A percentile compares a stretch with the other conserved stretches of the same genome.
Conservation (phyloP, 192 early-diverging fungal genomes). For the Backusella sp. region DNA sequence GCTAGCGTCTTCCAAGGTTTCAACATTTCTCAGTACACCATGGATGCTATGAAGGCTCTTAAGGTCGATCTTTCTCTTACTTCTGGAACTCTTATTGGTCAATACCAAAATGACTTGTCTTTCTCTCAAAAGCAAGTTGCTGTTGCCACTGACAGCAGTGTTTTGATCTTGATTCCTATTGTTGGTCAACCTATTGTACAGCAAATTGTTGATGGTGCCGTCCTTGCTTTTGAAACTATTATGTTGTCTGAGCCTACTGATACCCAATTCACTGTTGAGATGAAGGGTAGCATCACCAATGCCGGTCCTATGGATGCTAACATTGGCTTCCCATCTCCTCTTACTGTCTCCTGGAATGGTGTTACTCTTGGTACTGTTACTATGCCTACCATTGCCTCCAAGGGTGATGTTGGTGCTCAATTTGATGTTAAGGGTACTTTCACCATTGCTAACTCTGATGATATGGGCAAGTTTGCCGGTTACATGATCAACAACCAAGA, state of each 20-base stretch:
- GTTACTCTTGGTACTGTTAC: conserved; percentile 43
- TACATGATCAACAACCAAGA: conserved; percentile 48
- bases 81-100: conserved; percentile 48
- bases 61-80: conserved; percentile 48
- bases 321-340: conserved; percentile 43
- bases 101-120: conserved; percentile 43
- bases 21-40: conserved; percentile 44
- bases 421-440: conserved; percentile 43
- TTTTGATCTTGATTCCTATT: conserved; percentile 49
- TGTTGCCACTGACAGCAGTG: conserved; percentile 44
- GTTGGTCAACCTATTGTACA: conserved; percentile 59
- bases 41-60: conserved; percentile 48
- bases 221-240: conserved; percentile 39
- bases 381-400: conserved; percentile 43
- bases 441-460: conserved; percentile 40
- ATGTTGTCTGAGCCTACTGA: conserved; percentile 41
- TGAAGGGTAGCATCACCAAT: conserved; percentile 45
- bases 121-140: conserved; percentile 45
- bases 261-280: conserved; percentile 39
- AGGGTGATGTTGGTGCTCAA: conserved; percentile 47
- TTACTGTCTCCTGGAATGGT: conserved; percentile 40
- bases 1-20: conserved; percentile 42
- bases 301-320: conserved; percentile 50
- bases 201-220: conserved; percentile 42
- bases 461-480: conserved; percentile 48